Percentiles rank a stretch among this genome's conserved stretches.
Conservation (phyloP, 768 basidiomycete species). For the Tulasnella sp. region DNA sequence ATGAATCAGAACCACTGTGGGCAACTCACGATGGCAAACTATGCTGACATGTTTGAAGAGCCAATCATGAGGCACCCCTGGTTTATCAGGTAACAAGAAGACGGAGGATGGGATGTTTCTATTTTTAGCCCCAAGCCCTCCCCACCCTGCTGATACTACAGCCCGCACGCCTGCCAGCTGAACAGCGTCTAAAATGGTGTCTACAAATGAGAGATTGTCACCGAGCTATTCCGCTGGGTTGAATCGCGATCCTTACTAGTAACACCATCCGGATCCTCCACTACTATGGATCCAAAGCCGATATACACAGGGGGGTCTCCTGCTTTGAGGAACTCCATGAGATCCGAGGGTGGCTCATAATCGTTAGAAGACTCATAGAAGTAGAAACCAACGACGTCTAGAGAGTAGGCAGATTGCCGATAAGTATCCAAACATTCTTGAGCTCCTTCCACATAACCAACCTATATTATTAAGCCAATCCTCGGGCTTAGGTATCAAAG, state of each 20-base stretch:
- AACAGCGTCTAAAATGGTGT: conserved; percentile 47
- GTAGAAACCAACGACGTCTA: conserved; percentile 54
- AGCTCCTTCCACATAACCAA: too few species aligned
- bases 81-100: conserved; percentile 44
- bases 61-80: conserved; percentile 50
- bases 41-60: conserved; percentile 46
- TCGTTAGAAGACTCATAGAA: conserved; percentile 41
- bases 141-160: conserved; percentile 54
- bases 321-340: conserved; percentile 35
- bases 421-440: too few species aligned
- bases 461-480: conserved; percentile 55
- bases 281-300: conserved; percentile 51
- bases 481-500: conserved; percentile 43
- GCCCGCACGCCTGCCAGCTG: conserved; percentile 43
- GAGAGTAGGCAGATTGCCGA: neutral
- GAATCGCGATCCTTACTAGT: conserved; percentile 36
- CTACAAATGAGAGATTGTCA: too few species aligned
- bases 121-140: conserved; percentile 43
- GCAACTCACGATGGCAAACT: conserved; percentile 37
- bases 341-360: conserved; percentile 37
- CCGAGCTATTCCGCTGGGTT: too few species aligned
- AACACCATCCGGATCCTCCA: conserved; percentile 41
- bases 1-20: too few species aligned
- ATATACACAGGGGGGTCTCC: conserved; percentile 48
- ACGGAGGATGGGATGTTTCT: conserved; percentile 38